Evolutionary conservation across 495 filamentous ascomycete genomes (phyloP).

Genomic region (Xylaria longipes): DNA sequence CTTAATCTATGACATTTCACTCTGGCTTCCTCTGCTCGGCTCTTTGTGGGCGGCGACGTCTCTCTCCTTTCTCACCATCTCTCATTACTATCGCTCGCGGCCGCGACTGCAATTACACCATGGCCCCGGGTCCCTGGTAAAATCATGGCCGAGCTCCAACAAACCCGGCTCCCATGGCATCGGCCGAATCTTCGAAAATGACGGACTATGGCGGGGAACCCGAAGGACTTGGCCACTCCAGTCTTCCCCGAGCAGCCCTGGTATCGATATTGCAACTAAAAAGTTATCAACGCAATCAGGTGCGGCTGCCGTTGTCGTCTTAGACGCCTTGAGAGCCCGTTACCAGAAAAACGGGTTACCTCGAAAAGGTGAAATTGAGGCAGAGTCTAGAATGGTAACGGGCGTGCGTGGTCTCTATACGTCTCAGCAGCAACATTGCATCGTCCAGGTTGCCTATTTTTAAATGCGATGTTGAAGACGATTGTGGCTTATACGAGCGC

Average conservation of each 20-base stretch:
- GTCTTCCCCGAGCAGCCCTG: neutral
- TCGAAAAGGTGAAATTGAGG: neutral
- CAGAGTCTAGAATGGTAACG: neutral
- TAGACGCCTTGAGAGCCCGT: neutral
- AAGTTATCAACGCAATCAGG: neutral
- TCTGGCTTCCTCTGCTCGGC: neutral
- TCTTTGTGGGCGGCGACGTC: neutral
- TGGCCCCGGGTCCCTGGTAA: neutral
- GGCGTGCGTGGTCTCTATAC: neutral
- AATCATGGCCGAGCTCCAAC: neutral
- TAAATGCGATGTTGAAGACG: neutral
- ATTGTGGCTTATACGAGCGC: slow-evolving; percentile 12
- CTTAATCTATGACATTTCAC: slow-evolving; percentile 2
- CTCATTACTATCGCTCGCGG: neutral
- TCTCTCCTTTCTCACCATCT: slow-evolving; percentile 8
- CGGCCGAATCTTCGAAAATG: neutral
- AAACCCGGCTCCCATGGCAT: neutral
- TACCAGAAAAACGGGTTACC: neutral
- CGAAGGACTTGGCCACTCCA: neutral
- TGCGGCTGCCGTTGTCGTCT: neutral
- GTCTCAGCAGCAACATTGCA: neutral
- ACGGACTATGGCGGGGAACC: neutral
- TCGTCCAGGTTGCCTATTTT: neutral
- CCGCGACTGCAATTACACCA: neutral
- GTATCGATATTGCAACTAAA: neutral